A percentile compares a stretch with the other conserved stretches of the same genome.
Conservation (phyloP, 2,329 filamentous ascomycete species). For the Pyricularia grisea region DNA sequence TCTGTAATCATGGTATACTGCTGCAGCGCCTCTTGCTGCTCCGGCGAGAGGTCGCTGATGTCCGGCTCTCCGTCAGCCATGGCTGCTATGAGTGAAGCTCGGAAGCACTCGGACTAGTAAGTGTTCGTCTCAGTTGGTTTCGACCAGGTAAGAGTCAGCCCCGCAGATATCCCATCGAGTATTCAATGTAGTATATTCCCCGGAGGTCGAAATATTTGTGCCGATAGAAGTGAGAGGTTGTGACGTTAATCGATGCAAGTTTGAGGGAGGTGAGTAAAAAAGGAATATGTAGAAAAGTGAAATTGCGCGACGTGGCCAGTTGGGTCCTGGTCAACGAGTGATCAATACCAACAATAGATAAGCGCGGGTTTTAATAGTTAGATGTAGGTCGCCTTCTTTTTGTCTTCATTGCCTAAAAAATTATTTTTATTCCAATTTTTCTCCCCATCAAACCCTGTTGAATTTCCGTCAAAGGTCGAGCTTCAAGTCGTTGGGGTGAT, state of each 20-base stretch:
- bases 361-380: not conserved
- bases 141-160: not conserved
- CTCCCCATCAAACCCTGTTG: not conserved
- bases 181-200: not conserved
- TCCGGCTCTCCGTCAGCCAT: slow-evolving; percentile 19
- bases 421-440: not conserved
- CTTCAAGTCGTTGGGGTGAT: not conserved
- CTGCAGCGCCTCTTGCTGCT: slow-evolving; percentile 75
- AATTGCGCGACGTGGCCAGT: not conserved
- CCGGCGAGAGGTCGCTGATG: slow-evolving; percentile 60
- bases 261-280: not conserved
- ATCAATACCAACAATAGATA: not conserved
- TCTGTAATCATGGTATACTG: slow-evolving; percentile 85
- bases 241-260: not conserved
- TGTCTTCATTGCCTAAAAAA: not conserved
- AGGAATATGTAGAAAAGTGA: not conserved
- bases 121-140: not conserved
- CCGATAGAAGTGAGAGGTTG: not conserved
- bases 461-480: not conserved
- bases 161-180: not conserved
- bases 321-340: not conserved
- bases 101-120: not conserved
- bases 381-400: not conserved
- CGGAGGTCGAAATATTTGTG: not conserved
- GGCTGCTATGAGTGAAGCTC: slow-evolving; percentile 17